Base-by-base conservation (phyloP, 306 rosid species). In the Castanea crenata region DNA sequence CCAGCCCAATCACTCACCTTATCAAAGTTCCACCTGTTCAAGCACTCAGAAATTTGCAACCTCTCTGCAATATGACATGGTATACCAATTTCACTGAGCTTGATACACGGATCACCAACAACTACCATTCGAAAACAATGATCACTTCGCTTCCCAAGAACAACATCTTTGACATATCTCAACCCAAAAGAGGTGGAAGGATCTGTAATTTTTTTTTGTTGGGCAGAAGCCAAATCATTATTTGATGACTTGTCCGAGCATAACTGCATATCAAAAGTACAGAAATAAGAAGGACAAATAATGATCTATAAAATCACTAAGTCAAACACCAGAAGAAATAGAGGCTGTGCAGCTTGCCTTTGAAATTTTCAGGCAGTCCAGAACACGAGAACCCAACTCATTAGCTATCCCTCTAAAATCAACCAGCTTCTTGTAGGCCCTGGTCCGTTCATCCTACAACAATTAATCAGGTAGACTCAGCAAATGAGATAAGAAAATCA, bases 141-240 rank as follows among this genome's bases (percentile, higher is more conserved):
- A 77, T 93, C 92, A 81, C 90, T 93, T 74, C 99, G 91, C 83
- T 96, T 96, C 81, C 93, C 99, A 73, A 96, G 91, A 86, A 96
- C 87, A 67, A 96, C 97, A 74, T 96, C 98, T 85, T 96, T 96
- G 75, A 96, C 79, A 97, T 97, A 96, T 85, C 96, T 91, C 87
- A 88, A 90, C 74, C 99, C 99, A 74, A 91, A 91, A 19, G 96
- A 81, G 74, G 85, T 88, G 44, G 92, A 90, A 52, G 93, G 87
- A 88, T 88, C 97, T 25, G 77, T 85, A 76, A 87, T 85, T 77
- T 79, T 93, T 52, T 78, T 86, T 82, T 84, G 87, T 75, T 86
- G 87, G 54, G 78, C 70, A 35, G 81, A 82, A 78, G 84, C 83
- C 83, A 87, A 86, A 84, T 89, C 86, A 76, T 76, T 86, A 49